A percentile compares a stretch with the other conserved stretches of the same genome.
Evolutionary conservation across 257 asterid species (phyloP).

Genomic region (Solanum pennellii): DNA sequence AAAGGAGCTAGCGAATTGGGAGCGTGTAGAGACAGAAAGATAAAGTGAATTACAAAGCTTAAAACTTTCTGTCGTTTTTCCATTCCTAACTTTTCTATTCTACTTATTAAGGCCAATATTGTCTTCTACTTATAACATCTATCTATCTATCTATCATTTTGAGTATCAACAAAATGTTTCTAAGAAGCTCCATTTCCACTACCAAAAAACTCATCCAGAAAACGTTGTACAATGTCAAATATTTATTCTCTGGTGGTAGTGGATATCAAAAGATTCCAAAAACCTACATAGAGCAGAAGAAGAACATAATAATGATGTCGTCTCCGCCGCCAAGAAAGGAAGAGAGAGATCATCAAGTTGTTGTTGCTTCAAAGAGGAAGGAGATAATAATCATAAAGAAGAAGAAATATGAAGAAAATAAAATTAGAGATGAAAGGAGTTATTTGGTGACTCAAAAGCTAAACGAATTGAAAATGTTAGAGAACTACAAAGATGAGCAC

Average conservation of each 20-base stretch:
- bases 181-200: conserved; percentile 12
- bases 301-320: not conserved
- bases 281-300: conserved; percentile 5
- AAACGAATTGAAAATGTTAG: conserved; percentile 27
- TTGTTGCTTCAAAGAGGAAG: not conserved
- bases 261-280: conserved; percentile 31
- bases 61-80: not conserved
- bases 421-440: conserved; percentile 2
- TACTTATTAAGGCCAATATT: not conserved
- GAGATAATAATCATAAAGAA: conserved; percentile 6
- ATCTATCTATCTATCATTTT: not conserved
- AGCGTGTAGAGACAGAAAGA: conserved; percentile 22
- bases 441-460: conserved; percentile 15
- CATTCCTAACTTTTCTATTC: not conserved
- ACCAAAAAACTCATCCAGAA: conserved; percentile 27
- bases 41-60: not conserved
- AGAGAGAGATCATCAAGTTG: not conserved
- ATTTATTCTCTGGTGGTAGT: conserved; percentile 15
- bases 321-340: not conserved
- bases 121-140: not conserved
- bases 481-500: conserved; percentile 15
- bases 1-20: not conserved
- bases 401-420: conserved; percentile 2
- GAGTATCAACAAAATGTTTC: conserved; percentile 5
- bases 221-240: conserved; percentile 17